Base-by-base conservation (phyloP, 345 rosid genomes). In the Dipteronia dyeriana region DNA sequence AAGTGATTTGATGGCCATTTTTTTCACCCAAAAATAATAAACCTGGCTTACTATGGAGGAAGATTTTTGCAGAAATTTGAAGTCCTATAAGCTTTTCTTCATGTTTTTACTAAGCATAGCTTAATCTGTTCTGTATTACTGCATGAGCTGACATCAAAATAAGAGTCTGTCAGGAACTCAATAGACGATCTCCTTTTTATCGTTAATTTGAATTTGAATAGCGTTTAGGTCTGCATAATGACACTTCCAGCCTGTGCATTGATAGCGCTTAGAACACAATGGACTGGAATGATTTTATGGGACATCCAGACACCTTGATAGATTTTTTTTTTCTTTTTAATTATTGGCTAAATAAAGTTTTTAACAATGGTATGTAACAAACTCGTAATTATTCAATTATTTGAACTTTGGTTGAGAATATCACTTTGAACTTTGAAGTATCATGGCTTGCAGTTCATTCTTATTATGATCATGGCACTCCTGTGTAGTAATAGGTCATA, bases 51-150 rank as follows among this genome's bases (percentile, higher is more conserved):
- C n/a, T 16, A 11, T 64, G 45, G n/a, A 31, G 7, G 12, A n/a
- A 45, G 39, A 73, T 68, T 45, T 63, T 72, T 45, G 1, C 57
- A 59, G 70, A 75, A 65, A 59, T 65, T 56, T 53, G 23, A 74
- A 4, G 34, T 61, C 73, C 56, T 66, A 23, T 8, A 29, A 14
- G 53, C 17, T 77, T 38, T 5, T 20, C 66, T 65, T 31, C 53
- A 20, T 31, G 34, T 73, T 51, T 8, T 26, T 45, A 47, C 57
- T 9, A 39, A 64, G 54, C 59, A 29, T 41, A 43, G 64, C 14
- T 20, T 53, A 56, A 34, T 31, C 68, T 16, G 41, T 66, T 49
- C 41, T 54, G 31, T 71, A n/a, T 45, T 74, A 63, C n/a, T 41
- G 16, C 45, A 17, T 45, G 60, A 26, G 69, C 11, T n/a, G n/a